These are phyloP conservation scores for Hirsutella rhossiliensis DNA, from an alignment of 2,329 filamentous ascomycete species.

Conservation along the genomic window DNA sequence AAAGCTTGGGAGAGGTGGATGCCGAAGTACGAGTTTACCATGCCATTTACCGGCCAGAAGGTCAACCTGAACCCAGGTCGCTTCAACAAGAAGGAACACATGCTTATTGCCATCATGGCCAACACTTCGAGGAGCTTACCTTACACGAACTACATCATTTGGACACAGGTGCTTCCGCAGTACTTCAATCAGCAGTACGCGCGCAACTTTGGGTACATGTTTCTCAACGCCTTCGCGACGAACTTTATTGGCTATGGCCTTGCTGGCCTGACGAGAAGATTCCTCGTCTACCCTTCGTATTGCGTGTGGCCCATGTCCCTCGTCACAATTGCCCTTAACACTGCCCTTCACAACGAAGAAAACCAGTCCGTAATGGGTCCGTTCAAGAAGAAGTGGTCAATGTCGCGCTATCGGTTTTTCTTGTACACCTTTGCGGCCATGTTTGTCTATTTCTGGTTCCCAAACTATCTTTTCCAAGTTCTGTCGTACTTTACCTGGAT, in stretches of 20 bases:
- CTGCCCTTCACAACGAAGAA: conserved; percentile 31
- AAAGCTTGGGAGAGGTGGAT: conserved; percentile 30
- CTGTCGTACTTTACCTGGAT: conserved; percentile 39
- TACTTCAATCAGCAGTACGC: conserved; percentile 41
- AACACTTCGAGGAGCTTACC: conserved; percentile 34
- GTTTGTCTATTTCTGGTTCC: conserved; percentile 43
- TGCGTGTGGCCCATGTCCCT: conserved; percentile 42
- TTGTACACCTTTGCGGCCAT: conserved; percentile 28
- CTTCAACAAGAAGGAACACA: conserved; percentile 42
- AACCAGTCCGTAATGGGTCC: conserved; percentile 14
- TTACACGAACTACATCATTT: conserved; percentile 37
- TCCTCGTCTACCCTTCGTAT: conserved; percentile 38
- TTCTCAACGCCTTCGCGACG: conserved; percentile 35
- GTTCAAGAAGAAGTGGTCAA: conserved; percentile 22
- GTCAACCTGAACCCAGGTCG: conserved; percentile 34
- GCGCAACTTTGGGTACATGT: conserved; percentile 27
- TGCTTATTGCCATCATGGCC: conserved; percentile 44
- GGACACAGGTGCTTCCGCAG: conserved; percentile 32
- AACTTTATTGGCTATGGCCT: conserved; percentile 46
- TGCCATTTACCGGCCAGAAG: conserved; percentile 26
- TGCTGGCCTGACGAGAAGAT: conserved; percentile 35
- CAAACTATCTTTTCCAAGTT: conserved; percentile 35
- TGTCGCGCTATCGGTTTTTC: conserved; percentile 36
- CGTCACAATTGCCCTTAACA: conserved; percentile 35
- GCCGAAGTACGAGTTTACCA: conserved; percentile 25